These are phyloP conservation scores for Benincasa hispida DNA, from an alignment of 306 rosid genomes.

Conservation along the genomic window DNA sequence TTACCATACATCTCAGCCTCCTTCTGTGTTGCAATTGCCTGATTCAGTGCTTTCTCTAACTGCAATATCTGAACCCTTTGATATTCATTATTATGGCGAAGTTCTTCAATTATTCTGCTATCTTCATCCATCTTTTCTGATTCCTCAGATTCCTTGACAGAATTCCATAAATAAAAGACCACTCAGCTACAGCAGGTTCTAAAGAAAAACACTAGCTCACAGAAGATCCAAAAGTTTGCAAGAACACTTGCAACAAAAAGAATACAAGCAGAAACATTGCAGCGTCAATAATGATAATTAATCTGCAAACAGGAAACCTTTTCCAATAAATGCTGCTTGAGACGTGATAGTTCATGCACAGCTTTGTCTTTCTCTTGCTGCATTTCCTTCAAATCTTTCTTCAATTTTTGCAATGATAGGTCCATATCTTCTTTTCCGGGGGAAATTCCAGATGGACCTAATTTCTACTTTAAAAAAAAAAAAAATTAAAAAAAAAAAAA, in stretches of 20 bases:
- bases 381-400: slow-evolving; percentile 57
- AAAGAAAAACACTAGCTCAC: not conserved
- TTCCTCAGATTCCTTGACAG: slow-evolving; percentile 75
- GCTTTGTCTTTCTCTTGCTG: slow-evolving; percentile 71
- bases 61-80: slow-evolving; percentile 45
- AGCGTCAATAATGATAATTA: not conserved
- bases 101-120: slow-evolving; percentile 71
- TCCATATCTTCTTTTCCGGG: slow-evolving; percentile 78
- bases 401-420: slow-evolving; percentile 40
- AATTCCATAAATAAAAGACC: slow-evolving; percentile 10
- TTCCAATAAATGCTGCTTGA: slow-evolving; percentile 91
- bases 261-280: not conserved
- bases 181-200: not conserved
- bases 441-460: slow-evolving; percentile 39
- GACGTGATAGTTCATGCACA: slow-evolving; percentile 65
- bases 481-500: no score
- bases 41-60: slow-evolving; percentile 70
- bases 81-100: slow-evolving; percentile 48
- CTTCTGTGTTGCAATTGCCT: slow-evolving; percentile 57
- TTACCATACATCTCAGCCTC: slow-evolving; percentile 37
- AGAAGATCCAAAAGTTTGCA: not conserved
- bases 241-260: not conserved
- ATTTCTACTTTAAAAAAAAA: slow-evolving; percentile 39
- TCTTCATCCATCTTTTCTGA: slow-evolving; percentile 98
- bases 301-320: slow-evolving; percentile 40